phyloP scores from a whole-genome alignment of 2,329 filamentous ascomycete genomes.

The Colletotrichum eremochloae region DNA sequence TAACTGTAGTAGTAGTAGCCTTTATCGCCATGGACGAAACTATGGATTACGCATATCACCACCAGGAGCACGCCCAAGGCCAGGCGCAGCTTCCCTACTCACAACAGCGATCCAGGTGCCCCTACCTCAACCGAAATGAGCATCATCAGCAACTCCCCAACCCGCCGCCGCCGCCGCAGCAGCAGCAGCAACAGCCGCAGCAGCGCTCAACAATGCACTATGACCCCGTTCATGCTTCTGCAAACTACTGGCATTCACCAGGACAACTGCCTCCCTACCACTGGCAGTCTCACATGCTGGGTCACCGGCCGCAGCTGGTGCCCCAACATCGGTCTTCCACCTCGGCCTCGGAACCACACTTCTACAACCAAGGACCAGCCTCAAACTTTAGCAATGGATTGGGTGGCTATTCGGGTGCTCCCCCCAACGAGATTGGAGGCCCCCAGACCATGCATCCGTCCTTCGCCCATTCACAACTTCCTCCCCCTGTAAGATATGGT shows the following conservation, averaged over 20 bases:
- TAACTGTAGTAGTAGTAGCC: neutral
- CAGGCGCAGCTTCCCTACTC: conserved; percentile 25
- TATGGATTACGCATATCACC: conserved; percentile 40
- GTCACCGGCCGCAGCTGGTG: conserved; percentile 12
- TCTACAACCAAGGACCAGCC: conserved; percentile 17
- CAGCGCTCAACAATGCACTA: conserved; percentile 44
- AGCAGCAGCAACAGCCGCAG: conserved; percentile 10
- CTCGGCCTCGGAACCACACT: conserved; percentile 24
- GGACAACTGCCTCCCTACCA: conserved; percentile 19
- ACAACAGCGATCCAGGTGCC: conserved; percentile 31
- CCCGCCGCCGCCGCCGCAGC: neutral
- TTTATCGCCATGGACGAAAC: conserved; percentile 32
- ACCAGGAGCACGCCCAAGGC: conserved; percentile 26
- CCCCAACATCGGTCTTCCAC: conserved; percentile 27
- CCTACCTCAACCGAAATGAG: conserved; percentile 23
- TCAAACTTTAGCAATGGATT: conserved; percentile 10
- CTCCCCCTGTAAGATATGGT: conserved; percentile 16
- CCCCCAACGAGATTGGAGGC: conserved; percentile 6
- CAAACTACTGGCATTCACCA: conserved; percentile 45
- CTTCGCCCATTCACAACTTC: conserved; percentile 20
- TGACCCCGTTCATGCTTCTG: conserved; percentile 48
- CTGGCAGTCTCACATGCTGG: conserved; percentile 24
- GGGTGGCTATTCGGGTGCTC: conserved; percentile 20
- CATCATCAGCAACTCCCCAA: conserved; percentile 8
- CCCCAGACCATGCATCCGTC: conserved; percentile 18